Conservation (phyloP, 106 monocot genomes). For the Apostasia shenzhenica region DNA sequence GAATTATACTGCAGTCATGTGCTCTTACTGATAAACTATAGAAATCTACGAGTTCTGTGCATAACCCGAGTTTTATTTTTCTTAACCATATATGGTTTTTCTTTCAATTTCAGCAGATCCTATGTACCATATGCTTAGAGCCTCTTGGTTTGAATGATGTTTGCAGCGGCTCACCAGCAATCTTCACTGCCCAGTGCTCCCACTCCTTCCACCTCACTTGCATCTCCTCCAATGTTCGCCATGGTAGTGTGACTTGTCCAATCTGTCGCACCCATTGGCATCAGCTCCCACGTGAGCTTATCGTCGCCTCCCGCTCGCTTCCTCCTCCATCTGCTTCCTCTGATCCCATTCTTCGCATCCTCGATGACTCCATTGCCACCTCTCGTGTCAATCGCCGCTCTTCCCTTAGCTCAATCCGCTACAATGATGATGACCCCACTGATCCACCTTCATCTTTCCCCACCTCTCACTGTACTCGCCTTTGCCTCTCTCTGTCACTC, state of each 20-base stretch:
- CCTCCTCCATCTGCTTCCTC: slow-evolving; percentile 7
- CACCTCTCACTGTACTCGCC: slow-evolving; percentile 18
- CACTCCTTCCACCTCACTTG: slow-evolving; percentile 83
- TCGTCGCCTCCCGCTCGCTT: slow-evolving; percentile 20
- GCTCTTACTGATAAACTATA: too few relatives aligned
- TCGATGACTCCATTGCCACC: slow-evolving; percentile 81
- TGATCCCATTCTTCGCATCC: slow-evolving; percentile 82
- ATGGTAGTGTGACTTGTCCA: slow-evolving; percentile 78
- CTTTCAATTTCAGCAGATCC: slow-evolving; percentile 26
- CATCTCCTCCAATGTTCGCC: slow-evolving; percentile 84
- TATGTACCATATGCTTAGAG: slow-evolving; percentile 85
- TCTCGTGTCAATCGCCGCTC: slow-evolving; percentile 77
- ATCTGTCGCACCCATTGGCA: slow-evolving; percentile 86
- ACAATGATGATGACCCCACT: slow-evolving; percentile 80
- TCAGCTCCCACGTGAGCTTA: slow-evolving; percentile 55
- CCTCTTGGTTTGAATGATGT: slow-evolving; percentile 25
- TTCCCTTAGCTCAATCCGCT: slow-evolving; percentile 53
- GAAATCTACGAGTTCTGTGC: not conserved
- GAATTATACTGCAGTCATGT: too few relatives aligned
- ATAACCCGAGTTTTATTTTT: not conserved
- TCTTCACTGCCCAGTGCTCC: slow-evolving; percentile 69
- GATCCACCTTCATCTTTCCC: slow-evolving; percentile 15
- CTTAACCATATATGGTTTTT: not conserved
- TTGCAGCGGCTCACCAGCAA: slow-evolving; percentile 1
- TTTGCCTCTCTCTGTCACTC: slow-evolving; percentile 34